A percentile compares a stretch with the other conserved stretches of the same genome.
These are phyloP conservation scores for Rhizoclosmatium sp. DNA, from an alignment of 192 early-diverging fungal genomes.

Conservation along the genomic window DNA sequence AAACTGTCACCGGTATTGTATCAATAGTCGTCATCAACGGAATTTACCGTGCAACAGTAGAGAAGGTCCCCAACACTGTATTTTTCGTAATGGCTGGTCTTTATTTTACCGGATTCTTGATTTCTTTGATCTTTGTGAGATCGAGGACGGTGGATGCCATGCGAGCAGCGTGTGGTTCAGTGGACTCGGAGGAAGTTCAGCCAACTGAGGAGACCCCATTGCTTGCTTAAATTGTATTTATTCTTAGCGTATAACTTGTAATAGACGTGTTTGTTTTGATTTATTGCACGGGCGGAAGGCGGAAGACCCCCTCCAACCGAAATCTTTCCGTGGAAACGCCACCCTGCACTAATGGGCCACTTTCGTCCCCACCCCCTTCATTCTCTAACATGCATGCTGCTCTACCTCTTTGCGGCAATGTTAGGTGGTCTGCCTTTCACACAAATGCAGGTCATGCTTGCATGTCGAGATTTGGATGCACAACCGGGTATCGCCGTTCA, in stretches of 20 bases:
- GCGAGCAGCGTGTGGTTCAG: background rate
- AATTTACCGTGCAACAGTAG: constrained; percentile 15
- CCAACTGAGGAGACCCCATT: constrained; percentile 11
- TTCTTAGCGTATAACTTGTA: background rate
- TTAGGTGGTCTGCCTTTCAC: background rate
- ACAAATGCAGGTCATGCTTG: constrained; percentile 8
- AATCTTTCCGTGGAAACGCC: background rate
- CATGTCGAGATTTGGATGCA: constrained; percentile 5
- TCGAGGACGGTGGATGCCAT: background rate
- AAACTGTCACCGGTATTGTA: background rate
- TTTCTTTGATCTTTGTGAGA: background rate
- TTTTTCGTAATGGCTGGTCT: constrained; percentile 14
- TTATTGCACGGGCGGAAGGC: no score
- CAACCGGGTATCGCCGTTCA: background rate
- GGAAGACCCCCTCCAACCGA: no score
- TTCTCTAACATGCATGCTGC: background rate
- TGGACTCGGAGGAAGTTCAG: background rate
- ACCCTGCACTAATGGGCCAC: background rate
- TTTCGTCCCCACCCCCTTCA: background rate
- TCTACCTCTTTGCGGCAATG: background rate
- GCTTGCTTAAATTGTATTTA: constrained; percentile 6
- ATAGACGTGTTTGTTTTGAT: no score
- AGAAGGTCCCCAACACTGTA: background rate
- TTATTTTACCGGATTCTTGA: background rate
- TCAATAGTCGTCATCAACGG: background rate